Conservation (phyloP, 2,329 filamentous ascomycete genomes). For the Fusarium virguliforme region DNA sequence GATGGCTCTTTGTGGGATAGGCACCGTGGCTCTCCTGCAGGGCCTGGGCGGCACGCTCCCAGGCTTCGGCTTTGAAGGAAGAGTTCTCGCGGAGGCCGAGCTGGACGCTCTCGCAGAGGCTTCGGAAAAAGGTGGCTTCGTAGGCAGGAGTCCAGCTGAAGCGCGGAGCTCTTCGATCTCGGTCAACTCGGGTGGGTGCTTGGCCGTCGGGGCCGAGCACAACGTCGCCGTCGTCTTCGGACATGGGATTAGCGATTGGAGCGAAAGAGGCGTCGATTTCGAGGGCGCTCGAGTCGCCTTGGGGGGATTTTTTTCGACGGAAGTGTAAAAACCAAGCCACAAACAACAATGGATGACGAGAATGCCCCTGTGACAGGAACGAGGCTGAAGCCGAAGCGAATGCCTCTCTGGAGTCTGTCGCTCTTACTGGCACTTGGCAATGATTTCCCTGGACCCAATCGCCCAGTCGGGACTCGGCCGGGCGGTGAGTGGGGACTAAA, state of each 20-base stretch:
- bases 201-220: slow-evolving; percentile 57
- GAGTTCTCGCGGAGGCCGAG: slow-evolving; percentile 71
- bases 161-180: slow-evolving; percentile 64
- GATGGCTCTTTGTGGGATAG: slow-evolving; percentile 72
- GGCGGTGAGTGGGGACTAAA: slow-evolving; percentile 49
- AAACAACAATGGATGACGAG: slow-evolving; percentile 1
- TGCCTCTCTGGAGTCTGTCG: slow-evolving; percentile 18
- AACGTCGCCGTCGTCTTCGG: slow-evolving; percentile 58
- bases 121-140: slow-evolving; percentile 74
- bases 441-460: slow-evolving; percentile 30
- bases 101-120: slow-evolving; percentile 72
- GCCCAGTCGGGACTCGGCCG: slow-evolving; percentile 48
- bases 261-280: slow-evolving; percentile 3
- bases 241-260: slow-evolving; percentile 51
- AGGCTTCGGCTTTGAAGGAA: slow-evolving; percentile 75
- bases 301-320: neutral
- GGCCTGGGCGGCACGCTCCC: slow-evolving; percentile 71
- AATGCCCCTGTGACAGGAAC: slow-evolving; percentile 35
- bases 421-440: slow-evolving; percentile 38
- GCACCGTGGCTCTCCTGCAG: slow-evolving; percentile 70
- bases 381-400: slow-evolving; percentile 43
- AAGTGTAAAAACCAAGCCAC: slow-evolving; percentile 1
- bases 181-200: slow-evolving; percentile 55
- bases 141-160: slow-evolving; percentile 74
- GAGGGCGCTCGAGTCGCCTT: slow-evolving; percentile 2